Percentiles rank a stretch among this genome's conserved stretches.
phyloP scores from a whole-genome alignment of 495 filamentous ascomycete species.

The Hapsidospora chrysogenum region DNA sequence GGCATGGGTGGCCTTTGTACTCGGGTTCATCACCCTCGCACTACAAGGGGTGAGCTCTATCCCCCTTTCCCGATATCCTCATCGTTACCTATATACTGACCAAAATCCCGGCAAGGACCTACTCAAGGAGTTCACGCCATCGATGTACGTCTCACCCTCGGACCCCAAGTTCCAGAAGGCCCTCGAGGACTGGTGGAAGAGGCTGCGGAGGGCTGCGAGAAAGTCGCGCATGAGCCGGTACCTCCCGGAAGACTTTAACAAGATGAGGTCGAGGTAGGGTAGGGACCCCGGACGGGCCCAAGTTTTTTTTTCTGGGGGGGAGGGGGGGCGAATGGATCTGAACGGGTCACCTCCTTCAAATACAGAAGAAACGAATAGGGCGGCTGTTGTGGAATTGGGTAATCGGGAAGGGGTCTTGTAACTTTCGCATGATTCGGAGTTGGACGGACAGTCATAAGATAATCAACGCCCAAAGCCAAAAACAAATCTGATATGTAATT shows the following conservation, averaged over 20 bases:
- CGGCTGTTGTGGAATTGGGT: too few species aligned
- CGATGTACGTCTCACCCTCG: background rate
- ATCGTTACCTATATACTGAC: background rate
- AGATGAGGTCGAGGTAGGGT: constrained; percentile 22
- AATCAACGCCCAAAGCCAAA: too few species aligned
- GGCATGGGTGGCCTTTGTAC: constrained; percentile 5
- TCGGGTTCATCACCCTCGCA: constrained; percentile 5
- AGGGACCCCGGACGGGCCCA: background rate
- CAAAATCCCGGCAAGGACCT: constrained; percentile 2
- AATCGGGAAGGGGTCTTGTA: too few species aligned
- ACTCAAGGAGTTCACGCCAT: constrained; percentile 1
- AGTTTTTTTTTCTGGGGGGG: too few species aligned
- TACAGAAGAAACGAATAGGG: too few species aligned
- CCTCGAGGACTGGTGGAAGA: constrained; percentile 3
- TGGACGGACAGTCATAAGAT: too few species aligned
- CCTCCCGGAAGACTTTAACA: constrained; percentile 7
- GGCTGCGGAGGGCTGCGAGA: constrained; percentile 2
- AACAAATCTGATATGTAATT: too few species aligned
- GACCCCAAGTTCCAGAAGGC: background rate
- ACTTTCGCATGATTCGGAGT: too few species aligned
- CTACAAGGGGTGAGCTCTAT: constrained; percentile 2
- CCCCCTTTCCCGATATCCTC: background rate
- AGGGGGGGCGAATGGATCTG: too few species aligned
- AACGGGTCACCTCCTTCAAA: too few species aligned
- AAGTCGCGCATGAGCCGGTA: constrained; percentile 4